Evolutionary conservation across 768 basidiomycete genomes (phyloP).

Genomic region (Pisolithus sp.): DNA sequence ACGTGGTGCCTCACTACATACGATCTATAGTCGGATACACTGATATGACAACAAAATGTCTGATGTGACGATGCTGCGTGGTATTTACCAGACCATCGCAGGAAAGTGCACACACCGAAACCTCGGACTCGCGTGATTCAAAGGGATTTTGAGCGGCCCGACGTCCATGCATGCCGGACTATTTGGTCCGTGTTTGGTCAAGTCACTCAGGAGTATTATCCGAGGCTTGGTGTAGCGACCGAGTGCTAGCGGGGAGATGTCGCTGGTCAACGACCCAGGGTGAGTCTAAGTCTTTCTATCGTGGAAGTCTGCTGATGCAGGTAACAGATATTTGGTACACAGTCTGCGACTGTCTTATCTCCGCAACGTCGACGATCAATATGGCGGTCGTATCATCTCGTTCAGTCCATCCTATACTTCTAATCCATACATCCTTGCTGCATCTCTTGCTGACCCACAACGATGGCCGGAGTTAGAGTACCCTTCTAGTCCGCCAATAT

Average conservation of each 20-base stretch:
- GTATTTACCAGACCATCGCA: no score
- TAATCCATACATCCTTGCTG: constrained; percentile 79
- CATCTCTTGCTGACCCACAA: constrained; percentile 70
- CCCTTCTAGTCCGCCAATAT: constrained; percentile 65
- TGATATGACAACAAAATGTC: no score
- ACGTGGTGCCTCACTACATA: no score
- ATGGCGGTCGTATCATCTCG: constrained; percentile 75
- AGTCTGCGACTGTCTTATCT: constrained; percentile 79
- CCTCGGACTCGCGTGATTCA: no score
- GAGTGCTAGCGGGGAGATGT: constrained; percentile 35
- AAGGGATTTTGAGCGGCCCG: no score
- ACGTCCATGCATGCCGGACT: no score
- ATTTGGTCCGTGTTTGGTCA: not conserved
- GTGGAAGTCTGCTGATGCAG: not conserved
- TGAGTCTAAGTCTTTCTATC: constrained; percentile 19
- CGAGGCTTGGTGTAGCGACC: no score
- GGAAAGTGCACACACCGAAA: no score
- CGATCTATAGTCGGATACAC: no score
- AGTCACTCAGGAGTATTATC: not conserved
- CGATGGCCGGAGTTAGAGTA: constrained; percentile 80
- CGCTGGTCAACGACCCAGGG: constrained; percentile 61
- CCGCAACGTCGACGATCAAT: constrained; percentile 83
- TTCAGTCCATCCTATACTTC: constrained; percentile 69
- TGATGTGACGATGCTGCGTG: no score
- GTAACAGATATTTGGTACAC: constrained; percentile 67